Evolutionary conservation across 176 grass and related monocot species (phyloP), one percentile per base, ranked within the genome.

Genomic region (Rhynchospora tenuis): DNA sequence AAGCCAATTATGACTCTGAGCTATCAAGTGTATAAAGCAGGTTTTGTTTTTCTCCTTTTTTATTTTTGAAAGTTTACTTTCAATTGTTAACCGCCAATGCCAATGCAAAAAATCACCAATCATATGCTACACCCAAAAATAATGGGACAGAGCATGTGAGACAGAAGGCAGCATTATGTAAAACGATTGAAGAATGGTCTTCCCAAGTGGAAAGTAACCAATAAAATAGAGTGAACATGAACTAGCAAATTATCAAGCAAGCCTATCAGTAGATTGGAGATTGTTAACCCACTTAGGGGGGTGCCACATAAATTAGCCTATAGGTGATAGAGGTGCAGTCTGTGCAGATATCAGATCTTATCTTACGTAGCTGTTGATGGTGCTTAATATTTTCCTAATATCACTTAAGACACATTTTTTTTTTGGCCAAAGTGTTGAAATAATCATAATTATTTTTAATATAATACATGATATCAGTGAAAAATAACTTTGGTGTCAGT

Each of bases 141-240:
- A 78, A 78, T 28, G 5, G 8, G 57, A 62, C 78, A 81, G 17
- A 3, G 78, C 57, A 81, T 81, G 78, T 81, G 78, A 79, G 9
- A 80, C 4, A 80, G 54, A 44, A 26, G 12, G 54, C 9, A 9
- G 23, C 57, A 47, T 63, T 23, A 63, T 81, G 38, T 1, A 63
- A 81, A 64, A 48, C 8, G 55, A 4, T 77, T 33, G 20, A 56
- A 77, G 73, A 24, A 17, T 56, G n/a, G 24, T 77, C 73, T 55
- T 76, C 56, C 50, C 26, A 22, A 76, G 73, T 55, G 73, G 73
- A 76, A 76, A 76, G 73, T 17, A 56, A 16, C 73, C 13, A 77
- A 31, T 31, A 56, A 28, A 56, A 17, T 77, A 58, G 6, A 61
- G 20, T 14, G 62, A 81, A 2, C 10, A 20, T 10, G 28, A 46